Base-by-base conservation (phyloP, 2,329 filamentous ascomycete species). In the Parastagonospora avenae region DNA sequence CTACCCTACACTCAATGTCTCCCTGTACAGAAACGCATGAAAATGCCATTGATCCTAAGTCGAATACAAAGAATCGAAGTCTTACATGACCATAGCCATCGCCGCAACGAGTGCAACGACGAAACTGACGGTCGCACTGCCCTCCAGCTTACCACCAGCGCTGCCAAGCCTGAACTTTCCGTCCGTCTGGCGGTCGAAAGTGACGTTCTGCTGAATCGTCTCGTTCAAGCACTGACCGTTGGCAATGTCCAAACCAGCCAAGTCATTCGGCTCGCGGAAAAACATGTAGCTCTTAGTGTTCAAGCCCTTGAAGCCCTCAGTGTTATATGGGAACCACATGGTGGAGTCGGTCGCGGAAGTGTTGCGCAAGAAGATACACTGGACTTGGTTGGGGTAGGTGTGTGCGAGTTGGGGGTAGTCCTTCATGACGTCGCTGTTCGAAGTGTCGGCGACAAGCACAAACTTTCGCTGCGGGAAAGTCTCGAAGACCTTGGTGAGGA, bases 351-450 rank as follows among this genome's bases (percentile, higher is more conserved):
- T 92, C 0, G 85, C 80, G 8, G 81, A 84, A 0, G 88, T 90
- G 73, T 92, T 92, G 47, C 90, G 83, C 16, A 93, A 76, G 59
- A 90, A 84, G 61, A 92, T 92, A 71, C 89, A 92, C 62, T 88
- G 85, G 4, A 92, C 87, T 65, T 91, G 88, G 12, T 81, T 80
- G 0, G 88, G 88, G 63, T 85, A 88, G 52, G 88, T 81, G 41
- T 80, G 82, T 6, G 80, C 88, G 67, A 92, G 75, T 48, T 80
- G 77, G 0, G 81, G 81, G 52, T 82, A 82, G 46, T 79, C 85
- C 46, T 76, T 82, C 89, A 92, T 91, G 35, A 92, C 83, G 65
- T 92, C 89, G 29, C 81, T 82, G 75, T 92, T 92, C 52, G 83
- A 86, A 0, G 89, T 92, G 66, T 92, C 90, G 29, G 86, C 90